These are phyloP conservation scores for Penicillium sp. DNA, from an alignment of 2,329 filamentous ascomycete genomes.

Conservation along the genomic window DNA sequence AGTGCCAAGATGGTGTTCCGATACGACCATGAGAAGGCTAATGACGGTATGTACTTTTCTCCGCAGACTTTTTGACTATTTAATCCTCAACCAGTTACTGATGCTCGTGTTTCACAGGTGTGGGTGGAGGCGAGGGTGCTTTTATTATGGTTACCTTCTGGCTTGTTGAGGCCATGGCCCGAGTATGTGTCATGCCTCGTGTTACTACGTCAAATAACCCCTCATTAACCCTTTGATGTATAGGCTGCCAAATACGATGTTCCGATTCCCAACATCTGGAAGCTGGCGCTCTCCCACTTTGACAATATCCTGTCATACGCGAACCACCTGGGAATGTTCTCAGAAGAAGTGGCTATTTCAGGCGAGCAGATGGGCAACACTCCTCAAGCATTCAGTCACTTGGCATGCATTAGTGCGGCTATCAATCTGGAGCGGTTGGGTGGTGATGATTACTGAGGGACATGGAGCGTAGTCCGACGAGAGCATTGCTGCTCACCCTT, in stretches of 20 bases:
- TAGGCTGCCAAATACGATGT: conserved; percentile 33
- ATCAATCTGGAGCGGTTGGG: conserved; percentile 66
- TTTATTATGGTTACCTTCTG: conserved; percentile 84
- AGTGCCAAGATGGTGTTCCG: conserved; percentile 74
- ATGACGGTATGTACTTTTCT: conserved; percentile 59
- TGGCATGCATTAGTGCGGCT: conserved; percentile 73
- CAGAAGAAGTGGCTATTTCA: conserved; percentile 71
- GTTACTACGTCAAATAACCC: neutral
- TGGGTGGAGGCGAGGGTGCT: conserved; percentile 72
- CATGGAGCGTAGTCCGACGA: neutral
- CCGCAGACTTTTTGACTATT: neutral
- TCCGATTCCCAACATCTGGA: conserved; percentile 35
- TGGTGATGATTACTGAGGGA: conserved; percentile 2
- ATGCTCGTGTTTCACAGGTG: conserved; percentile 49
- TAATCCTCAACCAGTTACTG: conserved; percentile 10
- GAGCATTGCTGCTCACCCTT: neutral
- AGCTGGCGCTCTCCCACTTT: conserved; percentile 64
- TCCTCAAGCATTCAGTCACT: conserved; percentile 75
- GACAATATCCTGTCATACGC: conserved; percentile 76
- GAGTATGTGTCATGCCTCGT: conserved; percentile 52
- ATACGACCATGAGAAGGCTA: conserved; percentile 67
- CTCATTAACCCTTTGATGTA: neutral
- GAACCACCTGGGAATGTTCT: conserved; percentile 77
- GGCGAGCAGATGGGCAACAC: conserved; percentile 80
- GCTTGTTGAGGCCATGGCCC: conserved; percentile 75